Base-by-base conservation (phyloP, 768 basidiomycete species). In the Rhizopogon salebrosus region DNA sequence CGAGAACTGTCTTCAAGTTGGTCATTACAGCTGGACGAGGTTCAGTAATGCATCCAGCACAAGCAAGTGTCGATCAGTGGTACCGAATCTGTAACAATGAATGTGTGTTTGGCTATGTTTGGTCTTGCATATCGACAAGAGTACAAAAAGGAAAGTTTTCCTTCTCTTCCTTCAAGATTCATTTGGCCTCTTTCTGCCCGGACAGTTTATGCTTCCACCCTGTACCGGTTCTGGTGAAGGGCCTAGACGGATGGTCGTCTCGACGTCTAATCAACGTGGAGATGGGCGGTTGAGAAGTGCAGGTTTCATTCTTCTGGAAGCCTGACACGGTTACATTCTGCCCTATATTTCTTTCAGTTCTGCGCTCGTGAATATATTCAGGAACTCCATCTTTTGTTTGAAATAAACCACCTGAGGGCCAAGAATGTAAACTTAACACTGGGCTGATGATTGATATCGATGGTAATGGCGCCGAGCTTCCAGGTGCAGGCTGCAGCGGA, bases 221-320 rank as follows among this genome's bases (percentile, higher is more conserved):
- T 85, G 83, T 69, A 69, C 79, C 83, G 85, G 85, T 87, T 87
- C 85, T 87, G 85, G 83, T 85, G 82, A 83, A 75, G 74, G 36
- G 85, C 84, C 85, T 68, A 87, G 54, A 87, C 51, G 48, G 55
- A 84, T 48, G 73, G 42, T 76, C 64, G 71, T 57, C 68, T 69
- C 61, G 59, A 69, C 71, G 80, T 69, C 76, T 74, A 77, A 83
- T 80, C 76, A 80, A 69, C 78, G 71, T 69, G 61, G 65, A 68
- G 75, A 75, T 72, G 80, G 80, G 73, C 73, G 66, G 68, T 64
- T 64, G 67, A 76, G 64, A 74, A 68, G 62, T 75, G 74, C 65
- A 49, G 65, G 57, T 67, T 67, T 67, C 62, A 55, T 52, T 9
- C 5, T 46, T 24, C 5, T 49, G 54, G 57, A 62, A 63, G 64